phyloP scores from a whole-genome alignment of 495 filamentous ascomycete species.

The Achaetomiella virescens region DNA sequence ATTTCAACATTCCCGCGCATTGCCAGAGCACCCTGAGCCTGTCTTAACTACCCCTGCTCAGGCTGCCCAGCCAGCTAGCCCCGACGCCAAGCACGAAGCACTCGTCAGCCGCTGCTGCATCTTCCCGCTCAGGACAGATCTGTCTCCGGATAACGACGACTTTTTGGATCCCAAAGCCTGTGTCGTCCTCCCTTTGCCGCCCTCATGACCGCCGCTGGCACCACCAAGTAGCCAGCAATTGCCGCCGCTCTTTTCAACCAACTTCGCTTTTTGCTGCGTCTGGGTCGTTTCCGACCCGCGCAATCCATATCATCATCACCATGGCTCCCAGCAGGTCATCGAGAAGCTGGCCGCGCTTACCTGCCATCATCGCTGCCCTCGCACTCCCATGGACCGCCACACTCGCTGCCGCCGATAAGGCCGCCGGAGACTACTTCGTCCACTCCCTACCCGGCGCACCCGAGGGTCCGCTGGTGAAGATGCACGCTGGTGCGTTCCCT shows the following conservation, averaged over 20 bases:
- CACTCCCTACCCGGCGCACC: constrained; percentile 79
- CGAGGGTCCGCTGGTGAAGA: constrained; percentile 74
- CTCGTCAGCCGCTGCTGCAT: constrained; percentile 1
- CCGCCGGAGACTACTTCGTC: constrained; percentile 85
- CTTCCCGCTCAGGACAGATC: neutral
- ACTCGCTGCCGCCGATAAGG: constrained; percentile 32
- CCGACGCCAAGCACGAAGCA: neutral
- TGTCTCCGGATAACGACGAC: neutral
- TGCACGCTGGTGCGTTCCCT: constrained; percentile 80
- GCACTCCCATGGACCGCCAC: constrained; percentile 30
- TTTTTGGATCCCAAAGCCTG: neutral
- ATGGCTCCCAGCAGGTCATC: constrained; percentile 24
- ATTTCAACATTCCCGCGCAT: no score
- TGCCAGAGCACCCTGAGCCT: no score
- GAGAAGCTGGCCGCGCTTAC: constrained; percentile 32
- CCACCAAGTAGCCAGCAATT: constrained; percentile 16
- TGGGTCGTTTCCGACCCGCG: constrained; percentile 4
- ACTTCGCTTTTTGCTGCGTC: neutral
- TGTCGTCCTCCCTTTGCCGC: neutral
- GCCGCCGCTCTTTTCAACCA: neutral
- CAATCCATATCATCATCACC: constrained; percentile 10
- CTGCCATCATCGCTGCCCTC: constrained; percentile 29
- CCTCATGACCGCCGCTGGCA: constrained; percentile 11
- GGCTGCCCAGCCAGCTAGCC: neutral
- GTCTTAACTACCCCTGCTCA: neutral